Evolutionary conservation across 2,329 filamentous ascomycete species (phyloP), one percentile per base, ranked within the genome.

Genomic region (Ceratocystis huliohia): DNA sequence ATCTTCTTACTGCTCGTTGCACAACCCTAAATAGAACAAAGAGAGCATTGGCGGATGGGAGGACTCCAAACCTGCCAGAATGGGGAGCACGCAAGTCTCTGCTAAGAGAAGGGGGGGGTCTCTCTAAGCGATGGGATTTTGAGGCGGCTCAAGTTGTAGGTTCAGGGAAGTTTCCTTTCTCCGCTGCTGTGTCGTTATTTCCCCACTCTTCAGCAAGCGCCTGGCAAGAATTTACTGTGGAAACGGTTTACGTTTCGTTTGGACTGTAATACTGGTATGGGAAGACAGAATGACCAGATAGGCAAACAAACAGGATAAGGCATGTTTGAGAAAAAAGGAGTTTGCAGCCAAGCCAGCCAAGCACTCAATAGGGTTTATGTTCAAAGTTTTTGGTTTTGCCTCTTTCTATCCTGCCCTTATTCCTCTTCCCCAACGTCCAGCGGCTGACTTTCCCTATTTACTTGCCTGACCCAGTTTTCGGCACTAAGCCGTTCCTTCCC

Each of bases 1-100:
- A 41, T 13, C 37, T 13, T 41, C 10, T 41, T 13, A 13, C 53
- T 17, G 50, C 15, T 5, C 22, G 20, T 25, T 25, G 20, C 50
- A 56, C 20, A 17, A 59, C 28, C 28, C 41, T n/a, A 13, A 46
- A 46, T 10, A 41, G 2, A 41, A 4, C 37, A 3, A 41, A 4
- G 37, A 41, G 10, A 13, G 4, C 37, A 41, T 28, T 45, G 61
- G 61, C 33, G 41, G 33, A 30, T 45, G 50, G 33, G 50, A 25
- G 50, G 48, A 65, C 48, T 65, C 50, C 50, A 59, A 65, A 65
- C 30, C 63, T 61, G 50, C 37, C 63, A 65, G 33, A 63, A 63
- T 30, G 61, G 28, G 41, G 41, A 63, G 33, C 15, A 48, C 8
- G n/a, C 37, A n/a, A n/a, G 33, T 4, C 15, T 28, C n/a, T 45